Percentiles rank a stretch among this genome's conserved stretches.
Conservation (phyloP, 768 basidiomycete species). For the Pulveroboletus sp. region DNA sequence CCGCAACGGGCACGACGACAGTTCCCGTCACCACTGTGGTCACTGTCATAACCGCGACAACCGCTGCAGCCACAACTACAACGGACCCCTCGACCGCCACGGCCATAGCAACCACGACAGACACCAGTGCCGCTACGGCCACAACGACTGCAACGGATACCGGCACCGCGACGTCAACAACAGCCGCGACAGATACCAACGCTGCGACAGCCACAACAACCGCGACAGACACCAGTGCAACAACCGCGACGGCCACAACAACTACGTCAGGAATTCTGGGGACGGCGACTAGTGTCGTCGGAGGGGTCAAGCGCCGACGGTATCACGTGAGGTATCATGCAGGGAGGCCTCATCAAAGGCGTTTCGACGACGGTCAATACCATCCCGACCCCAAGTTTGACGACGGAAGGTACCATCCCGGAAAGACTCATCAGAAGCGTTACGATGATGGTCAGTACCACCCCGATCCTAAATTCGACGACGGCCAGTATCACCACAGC, state of each 20-base stretch:
- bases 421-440: background rate
- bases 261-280: background rate
- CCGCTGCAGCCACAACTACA: too few relatives aligned
- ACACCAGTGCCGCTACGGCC: background rate
- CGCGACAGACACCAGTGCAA: background rate
- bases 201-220: background rate
- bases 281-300: background rate
- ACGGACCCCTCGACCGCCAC: background rate
- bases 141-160: background rate
- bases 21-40: too few relatives aligned
- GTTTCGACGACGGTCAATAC: constrained; percentile 12
- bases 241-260: background rate
- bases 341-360: too few relatives aligned
- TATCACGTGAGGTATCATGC: constrained; percentile 7
- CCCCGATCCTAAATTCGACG: background rate
- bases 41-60: too few relatives aligned
- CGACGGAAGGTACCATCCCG: constrained; percentile 6
- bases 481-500: constrained; percentile 12
- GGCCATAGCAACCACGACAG: background rate
- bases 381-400: background rate
- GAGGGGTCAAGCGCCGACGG: background rate
- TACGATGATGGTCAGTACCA: constrained; percentile 6
- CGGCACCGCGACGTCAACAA: background rate
- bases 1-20: background rate
- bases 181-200: background rate